Evolutionary conservation across 2,329 filamentous ascomycete genomes (phyloP).

Genomic region (Exserohilum turcica): DNA sequence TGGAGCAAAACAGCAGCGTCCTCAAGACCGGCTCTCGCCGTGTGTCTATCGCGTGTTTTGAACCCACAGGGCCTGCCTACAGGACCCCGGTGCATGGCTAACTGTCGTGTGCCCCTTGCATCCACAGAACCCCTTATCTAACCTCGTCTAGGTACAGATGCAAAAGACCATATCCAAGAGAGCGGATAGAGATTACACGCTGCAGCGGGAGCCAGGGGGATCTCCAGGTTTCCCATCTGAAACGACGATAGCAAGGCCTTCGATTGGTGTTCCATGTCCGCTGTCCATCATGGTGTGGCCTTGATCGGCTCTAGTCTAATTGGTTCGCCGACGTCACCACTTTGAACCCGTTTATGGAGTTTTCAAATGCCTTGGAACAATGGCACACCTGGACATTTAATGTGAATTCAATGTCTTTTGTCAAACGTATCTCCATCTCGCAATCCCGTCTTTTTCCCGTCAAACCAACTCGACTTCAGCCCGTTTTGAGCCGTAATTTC

Average conservation of each 20-base stretch:
- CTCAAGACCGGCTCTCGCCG: not conserved
- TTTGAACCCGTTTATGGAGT: constrained; percentile 13
- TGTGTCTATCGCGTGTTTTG: not conserved
- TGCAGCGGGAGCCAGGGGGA: constrained; percentile 25
- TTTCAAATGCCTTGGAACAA: constrained; percentile 15
- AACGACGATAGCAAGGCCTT: constrained; percentile 16
- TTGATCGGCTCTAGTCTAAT: constrained; percentile 24
- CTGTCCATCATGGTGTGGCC: constrained; percentile 27
- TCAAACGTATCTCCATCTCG: constrained; percentile 5
- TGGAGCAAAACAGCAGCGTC: not conserved
- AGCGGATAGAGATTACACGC: constrained; percentile 14
- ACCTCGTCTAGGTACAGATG: not conserved
- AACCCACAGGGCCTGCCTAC: not conserved
- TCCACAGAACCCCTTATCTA: not conserved
- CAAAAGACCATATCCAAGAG: constrained; percentile 5
- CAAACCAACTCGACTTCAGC: not conserved
- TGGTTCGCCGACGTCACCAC: constrained; percentile 34
- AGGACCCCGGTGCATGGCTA: not conserved
- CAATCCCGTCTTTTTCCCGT: not conserved
- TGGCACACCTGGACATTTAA: not conserved
- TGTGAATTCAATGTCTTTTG: constrained; percentile 16
- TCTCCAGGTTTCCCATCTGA: constrained; percentile 24
- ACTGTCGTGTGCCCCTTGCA: constrained; percentile 11
- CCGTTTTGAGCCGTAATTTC: constrained; percentile 2
- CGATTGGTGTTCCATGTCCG: constrained; percentile 21